phyloP scores from a whole-genome alignment of 2,329 filamentous ascomycete species.

The Colletotrichum sp. region DNA sequence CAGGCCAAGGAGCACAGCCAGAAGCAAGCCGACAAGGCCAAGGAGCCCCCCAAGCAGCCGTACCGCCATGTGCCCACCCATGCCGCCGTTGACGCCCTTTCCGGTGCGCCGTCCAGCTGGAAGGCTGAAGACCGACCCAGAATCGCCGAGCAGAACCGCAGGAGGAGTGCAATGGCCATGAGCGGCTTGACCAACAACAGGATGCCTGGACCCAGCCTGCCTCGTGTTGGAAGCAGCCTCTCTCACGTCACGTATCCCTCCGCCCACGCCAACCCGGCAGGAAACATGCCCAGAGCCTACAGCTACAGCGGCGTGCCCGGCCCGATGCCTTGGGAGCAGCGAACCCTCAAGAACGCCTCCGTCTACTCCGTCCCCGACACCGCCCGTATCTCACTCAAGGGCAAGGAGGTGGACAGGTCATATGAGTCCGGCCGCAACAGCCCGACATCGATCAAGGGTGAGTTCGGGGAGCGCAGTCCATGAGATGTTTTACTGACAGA shows the following conservation, averaged over 20 bases:
- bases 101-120: constrained; percentile 58
- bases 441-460: constrained; percentile 43
- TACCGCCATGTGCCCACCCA: constrained; percentile 69
- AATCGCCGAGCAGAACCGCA: constrained; percentile 56
- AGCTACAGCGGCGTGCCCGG: constrained; percentile 46
- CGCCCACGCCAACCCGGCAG: constrained; percentile 41
- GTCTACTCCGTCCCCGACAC: constrained; percentile 32
- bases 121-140: constrained; percentile 49
- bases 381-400: constrained; percentile 39
- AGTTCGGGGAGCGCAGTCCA: background rate
- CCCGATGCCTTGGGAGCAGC: constrained; percentile 27
- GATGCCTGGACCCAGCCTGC: constrained; percentile 35
- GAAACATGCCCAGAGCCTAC: constrained; percentile 45
- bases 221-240: constrained; percentile 53
- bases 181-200: constrained; percentile 41
- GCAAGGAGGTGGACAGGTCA: constrained; percentile 45
- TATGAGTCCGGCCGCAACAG: constrained; percentile 38
- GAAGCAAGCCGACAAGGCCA: constrained; percentile 52
- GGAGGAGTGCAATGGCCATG: constrained; percentile 52
- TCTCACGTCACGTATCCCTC: constrained; percentile 53
- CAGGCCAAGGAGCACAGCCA: constrained; percentile 60
- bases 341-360: constrained; percentile 29
- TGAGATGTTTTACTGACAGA: background rate
- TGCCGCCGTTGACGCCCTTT: constrained; percentile 62
- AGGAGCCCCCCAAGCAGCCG: constrained; percentile 44